Conservation (phyloP, 352 stramenopile genomes). For the Pythium aristosporum region DNA sequence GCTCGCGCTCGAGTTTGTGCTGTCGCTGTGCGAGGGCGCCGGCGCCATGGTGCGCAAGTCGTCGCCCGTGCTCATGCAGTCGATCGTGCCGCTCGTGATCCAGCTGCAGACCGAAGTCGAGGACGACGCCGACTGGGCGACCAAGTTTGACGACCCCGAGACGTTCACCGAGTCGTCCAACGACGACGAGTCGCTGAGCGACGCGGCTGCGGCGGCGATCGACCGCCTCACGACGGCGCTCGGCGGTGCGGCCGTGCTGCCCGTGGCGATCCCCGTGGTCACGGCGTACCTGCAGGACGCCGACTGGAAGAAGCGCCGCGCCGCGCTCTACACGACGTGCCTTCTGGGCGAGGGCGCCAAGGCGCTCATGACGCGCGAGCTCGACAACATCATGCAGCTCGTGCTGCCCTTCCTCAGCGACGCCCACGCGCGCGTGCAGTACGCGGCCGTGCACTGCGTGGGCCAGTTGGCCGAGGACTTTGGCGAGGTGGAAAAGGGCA, state of each 20-base stretch:
- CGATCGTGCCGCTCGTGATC: slow-evolving; percentile 70
- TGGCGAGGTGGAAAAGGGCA: slow-evolving; percentile 77
- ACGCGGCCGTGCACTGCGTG: slow-evolving; percentile 80
- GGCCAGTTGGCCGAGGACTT: slow-evolving; percentile 85
- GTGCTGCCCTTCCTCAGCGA: slow-evolving; percentile 71
- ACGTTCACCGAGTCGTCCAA: slow-evolving; percentile 67
- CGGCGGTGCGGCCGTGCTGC: slow-evolving; percentile 70
- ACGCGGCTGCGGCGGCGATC: slow-evolving; percentile 72
- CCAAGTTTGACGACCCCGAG: slow-evolving; percentile 81
- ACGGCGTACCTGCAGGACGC: slow-evolving; percentile 60
- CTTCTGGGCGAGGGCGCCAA: slow-evolving; percentile 79
- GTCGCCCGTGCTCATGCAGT: slow-evolving; percentile 50
- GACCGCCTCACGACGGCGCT: slow-evolving; percentile 74
- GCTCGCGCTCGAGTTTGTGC: slow-evolving; percentile 78
- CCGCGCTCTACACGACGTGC: slow-evolving; percentile 75
- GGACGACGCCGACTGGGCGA: slow-evolving; percentile 67
- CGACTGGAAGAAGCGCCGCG: slow-evolving; percentile 73
- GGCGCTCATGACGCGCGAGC: slow-evolving; percentile 71
- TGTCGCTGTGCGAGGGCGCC: slow-evolving; percentile 78
- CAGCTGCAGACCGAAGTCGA: slow-evolving; percentile 81
- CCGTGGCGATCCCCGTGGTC: slow-evolving; percentile 75
- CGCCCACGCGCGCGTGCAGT: slow-evolving; percentile 76
- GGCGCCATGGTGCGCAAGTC: slow-evolving; percentile 83
- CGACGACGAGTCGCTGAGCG: slow-evolving; percentile 63
- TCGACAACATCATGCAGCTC: slow-evolving; percentile 73